Conservation (phyloP, 2,329 filamentous ascomycete genomes). For the Cyclaneusma minus region DNA sequence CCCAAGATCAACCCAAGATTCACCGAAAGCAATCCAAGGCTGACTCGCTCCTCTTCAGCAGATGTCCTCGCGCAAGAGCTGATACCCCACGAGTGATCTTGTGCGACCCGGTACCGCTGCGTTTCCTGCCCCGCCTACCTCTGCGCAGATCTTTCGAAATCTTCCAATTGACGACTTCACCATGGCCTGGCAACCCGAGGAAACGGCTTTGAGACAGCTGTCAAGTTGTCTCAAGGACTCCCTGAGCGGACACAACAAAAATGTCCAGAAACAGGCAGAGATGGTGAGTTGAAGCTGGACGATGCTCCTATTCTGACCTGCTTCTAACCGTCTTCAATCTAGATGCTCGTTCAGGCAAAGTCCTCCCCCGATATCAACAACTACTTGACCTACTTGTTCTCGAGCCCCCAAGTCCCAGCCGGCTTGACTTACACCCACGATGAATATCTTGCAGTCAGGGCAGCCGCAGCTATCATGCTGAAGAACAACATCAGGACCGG, state of each 20-base stretch:
- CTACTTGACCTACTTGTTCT: constrained; percentile 86
- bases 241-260: constrained; percentile 66
- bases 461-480: constrained; percentile 81
- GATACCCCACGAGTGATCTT: constrained; percentile 17
- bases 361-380: constrained; percentile 88
- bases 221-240: constrained; percentile 84
- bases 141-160: constrained; percentile 2
- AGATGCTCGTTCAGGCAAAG: constrained; percentile 92
- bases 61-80: constrained; percentile 14
- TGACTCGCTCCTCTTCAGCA: too few species aligned
- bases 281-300: constrained; percentile 38
- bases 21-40: too few species aligned
- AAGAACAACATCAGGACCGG: constrained; percentile 78
- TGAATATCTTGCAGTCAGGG: constrained; percentile 63
- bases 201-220: constrained; percentile 78
- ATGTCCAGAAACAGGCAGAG: constrained; percentile 78
- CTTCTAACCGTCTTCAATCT: constrained; percentile 4
- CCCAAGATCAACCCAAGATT: too few species aligned
- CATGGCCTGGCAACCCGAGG: constrained; percentile 89
- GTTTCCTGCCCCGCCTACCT: constrained; percentile 13
- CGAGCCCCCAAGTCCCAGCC: constrained; percentile 46
- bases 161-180: constrained; percentile 4
- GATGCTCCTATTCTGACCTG: constrained; percentile 5
- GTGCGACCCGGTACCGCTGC: constrained; percentile 14
- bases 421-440: constrained; percentile 41